Percentiles rank a stretch among this genome's conserved stretches.
phyloP scores from a whole-genome alignment of 2,329 filamentous ascomycete species.

The Thermoascus crustaceus region DNA sequence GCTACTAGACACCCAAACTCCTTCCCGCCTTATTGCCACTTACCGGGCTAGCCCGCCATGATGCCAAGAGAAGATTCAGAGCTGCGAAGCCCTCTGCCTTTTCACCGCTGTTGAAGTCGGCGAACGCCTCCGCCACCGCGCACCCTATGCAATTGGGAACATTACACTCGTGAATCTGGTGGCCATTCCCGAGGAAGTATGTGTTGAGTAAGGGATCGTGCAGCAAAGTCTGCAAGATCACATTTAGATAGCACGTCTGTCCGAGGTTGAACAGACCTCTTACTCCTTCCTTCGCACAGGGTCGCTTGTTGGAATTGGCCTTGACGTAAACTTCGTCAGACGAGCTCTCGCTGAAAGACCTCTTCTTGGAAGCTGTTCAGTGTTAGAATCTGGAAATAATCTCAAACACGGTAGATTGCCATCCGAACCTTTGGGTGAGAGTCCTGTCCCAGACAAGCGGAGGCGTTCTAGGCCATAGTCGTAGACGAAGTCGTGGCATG shows the following conservation, averaged over 20 bases:
- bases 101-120: slow-evolving; percentile 52
- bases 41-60: slow-evolving; percentile 74
- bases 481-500: slow-evolving; percentile 35
- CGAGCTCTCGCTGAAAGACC: slow-evolving; percentile 28
- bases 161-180: slow-evolving; percentile 67
- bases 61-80: slow-evolving; percentile 77
- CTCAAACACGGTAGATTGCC: slow-evolving; percentile 4
- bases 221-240: slow-evolving; percentile 85
- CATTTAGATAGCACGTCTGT: slow-evolving; percentile 97
- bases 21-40: slow-evolving; percentile 31
- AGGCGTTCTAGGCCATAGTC: slow-evolving; percentile 32
- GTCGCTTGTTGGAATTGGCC: slow-evolving; percentile 67
- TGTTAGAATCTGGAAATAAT: slow-evolving; percentile 4
- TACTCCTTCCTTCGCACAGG: slow-evolving; percentile 79
- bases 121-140: slow-evolving; percentile 55
- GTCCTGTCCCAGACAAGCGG: slow-evolving; percentile 17
- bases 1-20: neutral
- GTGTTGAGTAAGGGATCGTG: slow-evolving; percentile 89
- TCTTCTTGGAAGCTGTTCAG: slow-evolving; percentile 23
- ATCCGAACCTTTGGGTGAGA: slow-evolving; percentile 14
- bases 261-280: slow-evolving; percentile 94
- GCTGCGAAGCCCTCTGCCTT: slow-evolving; percentile 83
- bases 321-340: slow-evolving; percentile 71
- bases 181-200: slow-evolving; percentile 86
- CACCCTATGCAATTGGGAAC: slow-evolving; percentile 51